Percentiles rank a stretch among this genome's conserved stretches.
These are phyloP conservation scores for Apiospora pterosperma DNA, from an alignment of 2,329 filamentous ascomycete genomes.

Conservation along the genomic window DNA sequence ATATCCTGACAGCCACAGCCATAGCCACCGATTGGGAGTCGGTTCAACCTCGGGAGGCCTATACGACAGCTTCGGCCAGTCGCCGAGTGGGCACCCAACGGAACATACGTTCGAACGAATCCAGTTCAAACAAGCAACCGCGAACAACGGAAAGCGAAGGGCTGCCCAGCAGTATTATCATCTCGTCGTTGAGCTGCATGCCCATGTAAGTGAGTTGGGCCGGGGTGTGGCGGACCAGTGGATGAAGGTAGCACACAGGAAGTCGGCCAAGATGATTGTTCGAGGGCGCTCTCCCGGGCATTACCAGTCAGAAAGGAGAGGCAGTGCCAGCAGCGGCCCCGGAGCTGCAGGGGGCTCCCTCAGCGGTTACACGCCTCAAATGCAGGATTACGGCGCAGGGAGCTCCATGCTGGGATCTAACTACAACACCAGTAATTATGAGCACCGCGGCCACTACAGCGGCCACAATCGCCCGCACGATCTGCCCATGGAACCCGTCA, in stretches of 20 bases:
- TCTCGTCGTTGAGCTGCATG: conserved; percentile 81
- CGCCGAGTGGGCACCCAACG: conserved; percentile 37
- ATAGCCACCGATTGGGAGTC: conserved; percentile 29
- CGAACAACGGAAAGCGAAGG: conserved; percentile 87
- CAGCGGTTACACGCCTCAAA: conserved; percentile 37
- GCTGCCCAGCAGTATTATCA: conserved; percentile 93
- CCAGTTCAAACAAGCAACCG: conserved; percentile 90
- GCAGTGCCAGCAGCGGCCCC: conserved; percentile 64
- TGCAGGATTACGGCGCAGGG: conserved; percentile 34
- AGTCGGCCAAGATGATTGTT: conserved; percentile 83
- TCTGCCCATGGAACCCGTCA: conserved; percentile 40
- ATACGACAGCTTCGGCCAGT: conserved; percentile 36
- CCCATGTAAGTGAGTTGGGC: conserved; percentile 65
- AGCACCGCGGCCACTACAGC: conserved; percentile 36
- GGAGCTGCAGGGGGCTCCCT: conserved; percentile 40
- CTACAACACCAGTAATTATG: conserved; percentile 35
- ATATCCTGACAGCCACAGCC: conserved; percentile 36
- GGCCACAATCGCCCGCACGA: conserved; percentile 40
- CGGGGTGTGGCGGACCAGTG: conserved; percentile 48
- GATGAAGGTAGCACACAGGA: conserved; percentile 67
- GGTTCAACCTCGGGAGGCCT: conserved; percentile 21
- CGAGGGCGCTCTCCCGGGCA: conserved; percentile 79
- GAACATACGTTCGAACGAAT: conserved; percentile 79
- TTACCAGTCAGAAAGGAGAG: conserved; percentile 68
- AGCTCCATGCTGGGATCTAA: conserved; percentile 37